Evolutionary conservation across 768 basidiomycete species (phyloP), one percentile per base, ranked within the genome.

Genomic region (Mycena vulgaris): DNA sequence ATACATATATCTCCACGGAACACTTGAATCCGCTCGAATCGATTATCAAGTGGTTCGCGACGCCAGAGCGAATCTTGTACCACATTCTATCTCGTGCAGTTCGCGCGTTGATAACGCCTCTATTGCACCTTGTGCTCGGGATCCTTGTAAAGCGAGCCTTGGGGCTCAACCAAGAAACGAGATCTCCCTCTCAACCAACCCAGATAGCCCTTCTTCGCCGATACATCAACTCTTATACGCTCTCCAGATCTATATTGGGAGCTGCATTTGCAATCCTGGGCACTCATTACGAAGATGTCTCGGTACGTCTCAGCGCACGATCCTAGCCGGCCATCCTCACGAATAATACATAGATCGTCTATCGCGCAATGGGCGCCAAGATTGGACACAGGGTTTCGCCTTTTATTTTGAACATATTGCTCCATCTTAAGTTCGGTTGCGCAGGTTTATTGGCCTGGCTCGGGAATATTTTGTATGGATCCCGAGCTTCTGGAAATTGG

Each of bases 401-500:
- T 5, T 13, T 48, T 6, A 19, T 19, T 6, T 27, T n/a, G n/a
- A n/a, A n/a, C n/a, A n/a, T 17, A 19, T 35, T 2, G 1, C 17
- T 21, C 25, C 14, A 19, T 37, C 53, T 9, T 25, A 85, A 33
- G 17, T n/a, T 78, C 79, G n/a, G n/a, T 72, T 5, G 2, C 5
- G 25, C 48, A 55, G 53, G 33, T 55, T n/a, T 52, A 52, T 14
- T 33, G 53, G 53, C 53, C 53, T 2, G 53, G 53, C 6, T 55
- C 53, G 2, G 53, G 53, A 2, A 25, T 55, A 37, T 37, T 17
- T 27, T 85, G 85, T 69, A 78, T 75, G 10, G 85, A 87, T 62
- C 85, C 85, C 5, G 85, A 87, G 74, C 75, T 87, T 23, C 77
- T 87, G 51, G 83, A 84, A 53, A 83, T 87, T 31, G 85, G 85